These are phyloP conservation scores for Ogataea salicorniae DNA, from an alignment of 805 yeast species.

Conservation along the genomic window DNA sequence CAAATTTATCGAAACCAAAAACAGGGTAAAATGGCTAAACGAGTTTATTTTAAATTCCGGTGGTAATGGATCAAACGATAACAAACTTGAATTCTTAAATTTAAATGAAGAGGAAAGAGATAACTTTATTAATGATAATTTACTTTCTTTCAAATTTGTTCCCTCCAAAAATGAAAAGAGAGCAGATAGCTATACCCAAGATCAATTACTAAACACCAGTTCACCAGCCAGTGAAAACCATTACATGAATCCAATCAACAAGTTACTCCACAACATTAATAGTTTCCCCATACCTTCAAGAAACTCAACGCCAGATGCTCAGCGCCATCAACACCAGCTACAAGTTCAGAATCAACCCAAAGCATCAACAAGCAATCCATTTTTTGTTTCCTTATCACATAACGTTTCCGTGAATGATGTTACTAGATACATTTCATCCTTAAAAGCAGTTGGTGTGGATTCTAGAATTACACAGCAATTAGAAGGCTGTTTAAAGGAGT, in stretches of 20 bases:
- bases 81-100: conserved; percentile 25
- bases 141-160: conserved; percentile 15
- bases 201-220: conserved; percentile 3
- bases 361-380: neutral
- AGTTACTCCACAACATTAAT: conserved; percentile 29
- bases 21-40: conserved; percentile 57
- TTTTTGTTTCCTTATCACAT: conserved; percentile 16
- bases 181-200: neutral
- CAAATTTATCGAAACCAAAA: conserved; percentile 50
- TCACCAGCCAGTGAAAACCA: conserved; percentile 12
- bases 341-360: neutral
- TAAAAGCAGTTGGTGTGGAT: conserved; percentile 29
- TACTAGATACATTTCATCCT: conserved; percentile 31
- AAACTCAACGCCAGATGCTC: conserved; percentile 8
- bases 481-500: conserved; percentile 30
- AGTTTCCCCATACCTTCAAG: conserved; percentile 15
- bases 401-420: conserved; percentile 28
- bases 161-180: neutral
- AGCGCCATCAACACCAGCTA: conserved; percentile 7
- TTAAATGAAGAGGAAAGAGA: conserved; percentile 17
- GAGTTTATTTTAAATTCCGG: conserved; percentile 44
- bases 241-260: conserved; percentile 28
- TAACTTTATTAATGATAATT: conserved; percentile 21
- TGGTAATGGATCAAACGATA: conserved; percentile 6
- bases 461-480: conserved; percentile 32